Base-by-base conservation (phyloP, 169 alveolate genomes). In the Besnoitia besnoiti region DNA sequence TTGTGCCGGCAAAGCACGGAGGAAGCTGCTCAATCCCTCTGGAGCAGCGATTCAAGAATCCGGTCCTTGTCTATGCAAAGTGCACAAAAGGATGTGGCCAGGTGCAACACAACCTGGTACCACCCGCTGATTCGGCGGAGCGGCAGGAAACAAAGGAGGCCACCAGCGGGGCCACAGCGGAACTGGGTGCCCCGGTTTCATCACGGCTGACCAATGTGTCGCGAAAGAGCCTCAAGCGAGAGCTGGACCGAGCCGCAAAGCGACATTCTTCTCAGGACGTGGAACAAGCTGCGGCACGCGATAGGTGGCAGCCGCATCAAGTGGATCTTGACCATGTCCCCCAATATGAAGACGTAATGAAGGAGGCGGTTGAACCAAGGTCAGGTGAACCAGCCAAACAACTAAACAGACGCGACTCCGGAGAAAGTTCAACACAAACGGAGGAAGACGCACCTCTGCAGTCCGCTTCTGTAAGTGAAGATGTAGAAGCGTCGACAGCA, bases 41-140 rank as follows among this genome's bases (percentile, higher is more conserved):
- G 27, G 94, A 51, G 77, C 77, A 55, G 77, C 85, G 47, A 40
- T 51, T 42, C 24, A 0, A 19, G 24, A 42, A 42, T 14, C 82
- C 67, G 3, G 77, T 61, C 14, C 73, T 80, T 27, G 94, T 90
- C 37, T 42, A 30, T 2, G 79, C 94, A 0, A 82, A 51, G 42
- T 90, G 94, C 77, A 10, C 47, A 30, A 90, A 90, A 59, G 85
- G 90, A 67, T 90, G 93, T 77, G 59, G 82, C 5, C 82, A 73
- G 44, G 46, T 73, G 16, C 82, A n/a, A n/a, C 79, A 62, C 39
- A 42, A 37, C 44, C 10, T 35, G 82, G 2, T 19, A 19, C 24
- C 67, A n/a, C 24, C 27, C 67, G 33, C 67, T 3, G 67, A n/a
- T 55, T 5, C 67, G 12, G 27, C 67, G 12, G 67, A 55, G 67